phyloP scores from a whole-genome alignment of 176 grass and related monocot species.

The Bonia amplexicaulis region DNA sequence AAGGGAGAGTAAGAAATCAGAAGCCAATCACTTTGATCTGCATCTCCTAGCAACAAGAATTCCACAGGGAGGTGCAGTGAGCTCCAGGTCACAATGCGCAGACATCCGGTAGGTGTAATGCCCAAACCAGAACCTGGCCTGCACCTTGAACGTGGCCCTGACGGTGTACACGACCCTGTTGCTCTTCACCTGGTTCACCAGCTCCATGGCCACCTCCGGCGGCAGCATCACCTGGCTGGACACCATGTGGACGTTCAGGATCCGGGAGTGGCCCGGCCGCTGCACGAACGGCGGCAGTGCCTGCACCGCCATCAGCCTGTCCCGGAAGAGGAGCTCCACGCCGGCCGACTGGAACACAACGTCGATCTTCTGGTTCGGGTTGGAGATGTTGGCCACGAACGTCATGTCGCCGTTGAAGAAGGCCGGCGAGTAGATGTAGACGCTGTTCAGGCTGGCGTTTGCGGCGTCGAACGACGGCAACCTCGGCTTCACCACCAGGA shows the following conservation, averaged over 20 bases:
- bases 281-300: conserved; percentile 64
- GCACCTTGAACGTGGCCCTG: conserved; percentile 65
- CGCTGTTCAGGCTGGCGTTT: conserved; percentile 63
- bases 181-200: conserved; percentile 67
- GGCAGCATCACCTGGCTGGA: conserved; percentile 74
- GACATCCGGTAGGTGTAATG: conserved; percentile 70
- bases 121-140: conserved; percentile 49
- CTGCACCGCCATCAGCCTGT: conserved; percentile 58
- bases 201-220: conserved; percentile 48
- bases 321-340: conserved; percentile 68
- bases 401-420: conserved; percentile 78
- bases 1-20: not conserved
- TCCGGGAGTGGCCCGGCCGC: conserved; percentile 39
- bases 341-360: conserved; percentile 50
- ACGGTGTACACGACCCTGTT: conserved; percentile 71
- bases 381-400: conserved; percentile 78
- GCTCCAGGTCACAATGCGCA: conserved; percentile 55
- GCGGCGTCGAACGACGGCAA: conserved; percentile 56
- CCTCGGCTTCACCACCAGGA: conserved; percentile 61
- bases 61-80: conserved; percentile 78
- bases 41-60: conserved; percentile 67
- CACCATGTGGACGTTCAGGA: conserved; percentile 69
- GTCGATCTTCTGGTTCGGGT: conserved; percentile 75
- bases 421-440: conserved; percentile 60
- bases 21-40: conserved; percentile 44